A percentile compares a stretch with the other conserved stretches of the same genome.
These are phyloP conservation scores for Euphorbia peplus DNA, from an alignment of 345 rosid genomes.

Conservation along the genomic window DNA sequence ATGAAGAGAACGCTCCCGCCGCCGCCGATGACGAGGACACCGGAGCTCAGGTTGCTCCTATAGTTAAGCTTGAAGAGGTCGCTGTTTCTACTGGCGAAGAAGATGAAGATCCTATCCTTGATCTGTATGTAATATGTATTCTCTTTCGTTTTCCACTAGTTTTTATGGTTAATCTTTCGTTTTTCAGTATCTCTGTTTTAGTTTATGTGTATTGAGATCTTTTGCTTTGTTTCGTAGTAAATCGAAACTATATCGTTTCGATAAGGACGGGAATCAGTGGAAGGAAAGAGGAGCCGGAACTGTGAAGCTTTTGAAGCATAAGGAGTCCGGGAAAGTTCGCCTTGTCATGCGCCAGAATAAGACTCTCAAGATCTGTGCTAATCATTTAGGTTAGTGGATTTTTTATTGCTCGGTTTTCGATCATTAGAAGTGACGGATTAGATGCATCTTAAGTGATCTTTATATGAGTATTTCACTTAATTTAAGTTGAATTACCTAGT, in stretches of 20 bases:
- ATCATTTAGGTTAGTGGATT: conserved; percentile 59
- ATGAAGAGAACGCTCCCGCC: conserved; percentile 51
- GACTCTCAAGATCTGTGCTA: conserved; percentile 97
- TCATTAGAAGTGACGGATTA: too few species aligned
- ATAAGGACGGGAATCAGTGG: conserved; percentile 84
- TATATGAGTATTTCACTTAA: too few species aligned
- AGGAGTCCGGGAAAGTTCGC: conserved; percentile 70
- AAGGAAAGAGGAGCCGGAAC: conserved; percentile 96
- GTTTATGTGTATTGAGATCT: not conserved
- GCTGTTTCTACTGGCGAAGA: conserved; percentile 90
- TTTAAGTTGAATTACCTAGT: too few species aligned
- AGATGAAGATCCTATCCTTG: conserved; percentile 72
- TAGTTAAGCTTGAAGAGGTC: conserved; percentile 78
- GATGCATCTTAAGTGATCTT: too few species aligned
- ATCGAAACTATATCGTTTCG: conserved; percentile 50
- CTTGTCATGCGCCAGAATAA: conserved; percentile 89
- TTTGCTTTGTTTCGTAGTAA: too few species aligned
- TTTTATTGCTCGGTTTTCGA: too few species aligned
- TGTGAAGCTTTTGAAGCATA: conserved; percentile 85
- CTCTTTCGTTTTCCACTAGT: not conserved
- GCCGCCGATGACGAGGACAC: conserved; percentile 90
- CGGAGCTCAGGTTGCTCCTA: conserved; percentile 85
- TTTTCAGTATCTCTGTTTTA: not conserved
- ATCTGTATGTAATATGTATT: conserved; percentile 54
- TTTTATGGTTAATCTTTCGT: not conserved